These are phyloP conservation scores for Gentiana straminea DNA, from an alignment of 257 asterid genomes.

Conservation along the genomic window DNA sequence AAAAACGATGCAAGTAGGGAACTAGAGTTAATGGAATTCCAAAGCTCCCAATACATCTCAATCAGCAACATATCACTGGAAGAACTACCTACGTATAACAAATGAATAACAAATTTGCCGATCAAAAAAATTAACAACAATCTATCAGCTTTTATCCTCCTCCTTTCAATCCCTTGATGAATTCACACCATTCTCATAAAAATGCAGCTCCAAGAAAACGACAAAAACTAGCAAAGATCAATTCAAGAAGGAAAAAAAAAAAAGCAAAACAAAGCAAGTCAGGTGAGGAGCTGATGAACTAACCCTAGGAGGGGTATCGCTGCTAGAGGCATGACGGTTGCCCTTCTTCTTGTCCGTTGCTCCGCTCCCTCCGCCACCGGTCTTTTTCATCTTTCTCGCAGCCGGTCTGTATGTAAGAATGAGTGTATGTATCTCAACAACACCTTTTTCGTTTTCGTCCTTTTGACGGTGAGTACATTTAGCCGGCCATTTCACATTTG, in stretches of 20 bases:
- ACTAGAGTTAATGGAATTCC: too few relatives aligned
- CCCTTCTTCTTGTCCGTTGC: constrained; percentile 55
- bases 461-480: constrained; percentile 1
- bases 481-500: too few relatives aligned
- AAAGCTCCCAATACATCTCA: too few relatives aligned
- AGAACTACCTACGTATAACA: too few relatives aligned
- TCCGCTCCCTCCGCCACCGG: constrained; percentile 31
- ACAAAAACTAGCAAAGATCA: background rate
- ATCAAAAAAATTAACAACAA: too few relatives aligned
- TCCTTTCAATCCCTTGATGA: too few relatives aligned
- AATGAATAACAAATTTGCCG: too few relatives aligned
- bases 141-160: too few relatives aligned
- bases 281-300: constrained; percentile 5
- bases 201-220: background rate
- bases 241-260: background rate
- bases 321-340: constrained; percentile 34
- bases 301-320: constrained; percentile 62
- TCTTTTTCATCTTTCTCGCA: constrained; percentile 46
- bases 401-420: background rate
- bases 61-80: too few relatives aligned
- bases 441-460: constrained; percentile 3
- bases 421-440: constrained; percentile 3
- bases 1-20: too few relatives aligned
- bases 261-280: background rate
- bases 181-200: too few relatives aligned